These are phyloP conservation scores for Pleurotus eryngii DNA, from an alignment of 768 basidiomycete genomes.

Conservation along the genomic window DNA sequence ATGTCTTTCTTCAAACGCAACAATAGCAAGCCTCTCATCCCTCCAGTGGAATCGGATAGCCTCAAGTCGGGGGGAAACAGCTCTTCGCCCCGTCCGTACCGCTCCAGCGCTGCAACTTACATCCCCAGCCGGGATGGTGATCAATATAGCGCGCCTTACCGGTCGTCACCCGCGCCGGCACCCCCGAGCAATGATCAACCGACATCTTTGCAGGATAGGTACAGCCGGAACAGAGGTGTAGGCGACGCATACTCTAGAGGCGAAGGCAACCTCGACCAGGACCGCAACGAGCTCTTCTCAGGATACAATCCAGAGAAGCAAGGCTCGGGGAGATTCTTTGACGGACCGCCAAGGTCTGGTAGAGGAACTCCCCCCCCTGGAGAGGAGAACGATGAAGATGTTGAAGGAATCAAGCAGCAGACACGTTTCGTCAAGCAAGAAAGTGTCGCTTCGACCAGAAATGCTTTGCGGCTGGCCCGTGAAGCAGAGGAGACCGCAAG, in stretches of 20 bases:
- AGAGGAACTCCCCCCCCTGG: slow-evolving; percentile 47
- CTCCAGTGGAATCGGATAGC: slow-evolving; percentile 49
- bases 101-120: slow-evolving; percentile 60
- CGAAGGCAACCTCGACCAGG: slow-evolving; percentile 53
- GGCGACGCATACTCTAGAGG: slow-evolving; percentile 70
- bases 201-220: slow-evolving; percentile 34
- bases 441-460: slow-evolving; percentile 81
- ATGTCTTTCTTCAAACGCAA: slow-evolving; percentile 68
- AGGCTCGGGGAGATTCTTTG: slow-evolving; percentile 66
- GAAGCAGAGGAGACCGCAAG: slow-evolving; percentile 96
- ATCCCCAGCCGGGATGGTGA: slow-evolving; percentile 69
- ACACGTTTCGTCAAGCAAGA: slow-evolving; percentile 90
- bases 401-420: slow-evolving; percentile 94
- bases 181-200: slow-evolving; percentile 14
- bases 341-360: slow-evolving; percentile 45
- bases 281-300: slow-evolving; percentile 72
- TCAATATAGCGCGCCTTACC: slow-evolving; percentile 35
- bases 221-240: slow-evolving; percentile 49
- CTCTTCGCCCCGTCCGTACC: slow-evolving; percentile 39
- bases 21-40: slow-evolving; percentile 63
- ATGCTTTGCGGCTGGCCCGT: slow-evolving; percentile 89
- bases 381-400: slow-evolving; percentile 80
- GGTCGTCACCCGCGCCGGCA: background rate
- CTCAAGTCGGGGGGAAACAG: slow-evolving; percentile 27
- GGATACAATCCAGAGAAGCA: slow-evolving; percentile 63